phyloP scores from a whole-genome alignment of 2,329 filamentous ascomycete species.

The Fusarium sp. region DNA sequence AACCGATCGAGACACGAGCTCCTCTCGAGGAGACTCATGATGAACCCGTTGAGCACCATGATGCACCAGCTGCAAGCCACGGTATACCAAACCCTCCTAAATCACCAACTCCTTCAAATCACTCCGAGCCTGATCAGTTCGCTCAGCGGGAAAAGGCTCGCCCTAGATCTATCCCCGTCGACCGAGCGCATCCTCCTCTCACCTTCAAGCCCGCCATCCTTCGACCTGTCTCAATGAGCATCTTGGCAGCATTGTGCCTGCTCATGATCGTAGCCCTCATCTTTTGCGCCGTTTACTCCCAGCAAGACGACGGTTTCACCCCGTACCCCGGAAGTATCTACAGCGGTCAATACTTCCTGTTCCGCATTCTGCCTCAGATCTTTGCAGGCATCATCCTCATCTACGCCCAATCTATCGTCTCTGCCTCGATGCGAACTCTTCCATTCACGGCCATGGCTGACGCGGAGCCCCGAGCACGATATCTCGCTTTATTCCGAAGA shows the following conservation, averaged over 20 bases:
- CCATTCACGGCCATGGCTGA: conserved; percentile 86
- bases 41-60: conserved; percentile 36
- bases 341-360: conserved; percentile 84
- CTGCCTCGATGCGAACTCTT: conserved; percentile 80
- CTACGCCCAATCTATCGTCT: conserved; percentile 82
- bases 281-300: conserved; percentile 80
- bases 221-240: conserved; percentile 74
- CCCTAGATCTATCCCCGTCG: conserved; percentile 58
- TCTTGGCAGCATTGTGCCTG: conserved; percentile 73
- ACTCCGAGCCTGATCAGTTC: conserved; percentile 32
- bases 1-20: conserved; percentile 39
- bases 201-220: conserved; percentile 81
- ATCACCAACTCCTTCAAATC: conserved; percentile 35
- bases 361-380: conserved; percentile 87
- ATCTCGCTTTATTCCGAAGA: conserved; percentile 76
- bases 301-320: conserved; percentile 74
- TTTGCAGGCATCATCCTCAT: conserved; percentile 80
- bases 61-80: conserved; percentile 35
- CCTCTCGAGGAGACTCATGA: conserved; percentile 39
- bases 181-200: conserved; percentile 65
- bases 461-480: conserved; percentile 70
- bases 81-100: conserved; percentile 22
- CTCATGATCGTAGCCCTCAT: conserved; percentile 81
- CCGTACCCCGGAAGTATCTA: conserved; percentile 77
- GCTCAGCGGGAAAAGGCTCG: conserved; percentile 50